Conservation (phyloP, 495 filamentous ascomycete genomes). For the Hyaloscypha hepaticicola region DNA sequence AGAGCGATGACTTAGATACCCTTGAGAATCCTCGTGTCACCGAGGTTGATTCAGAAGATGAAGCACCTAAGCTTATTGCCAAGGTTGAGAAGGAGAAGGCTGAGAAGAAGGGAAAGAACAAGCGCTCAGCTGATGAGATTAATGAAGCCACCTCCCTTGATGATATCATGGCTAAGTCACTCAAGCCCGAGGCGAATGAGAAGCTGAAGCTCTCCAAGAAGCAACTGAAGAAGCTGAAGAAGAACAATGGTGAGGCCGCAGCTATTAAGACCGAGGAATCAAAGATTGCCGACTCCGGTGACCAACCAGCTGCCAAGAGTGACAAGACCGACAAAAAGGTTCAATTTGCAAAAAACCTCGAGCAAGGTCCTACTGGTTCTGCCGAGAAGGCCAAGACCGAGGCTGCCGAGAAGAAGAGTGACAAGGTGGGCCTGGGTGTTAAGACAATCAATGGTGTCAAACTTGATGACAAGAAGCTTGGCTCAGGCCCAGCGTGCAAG, state of each 20-base stretch:
- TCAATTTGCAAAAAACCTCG: constrained; percentile 96
- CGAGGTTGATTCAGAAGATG: constrained; percentile 74
- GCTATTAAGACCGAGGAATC: constrained; percentile 55
- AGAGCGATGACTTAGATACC: constrained; percentile 81
- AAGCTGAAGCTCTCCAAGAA: constrained; percentile 73
- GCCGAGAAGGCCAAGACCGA: constrained; percentile 76
- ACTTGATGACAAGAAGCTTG: constrained; percentile 92
- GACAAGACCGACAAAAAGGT: constrained; percentile 88
- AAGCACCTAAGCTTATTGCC: constrained; percentile 71
- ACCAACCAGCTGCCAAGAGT: constrained; percentile 22
- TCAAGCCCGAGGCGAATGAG: constrained; percentile 34
- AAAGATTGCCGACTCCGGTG: constrained; percentile 38
- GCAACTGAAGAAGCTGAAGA: constrained; percentile 98
- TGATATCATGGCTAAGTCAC: constrained; percentile 69
- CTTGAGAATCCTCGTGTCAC: constrained; percentile 77
- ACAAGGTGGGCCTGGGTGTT: constrained; percentile 55
- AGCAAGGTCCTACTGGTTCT: constrained; percentile 86
- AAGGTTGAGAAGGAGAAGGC: constrained; percentile 56
- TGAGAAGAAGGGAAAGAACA: constrained; percentile 76
- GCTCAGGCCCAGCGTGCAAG: constrained; percentile 78
- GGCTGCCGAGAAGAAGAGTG: constrained; percentile 71
- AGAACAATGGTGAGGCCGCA: constrained; percentile 86
- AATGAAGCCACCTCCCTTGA: constrained; percentile 53
- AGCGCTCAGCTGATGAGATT: constrained; percentile 75
- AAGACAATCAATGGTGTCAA: constrained; percentile 82